Evolutionary conservation across 2,329 filamentous ascomycete species (phyloP), one percentile per base, ranked within the genome.

Genomic region (Chaetothyriales sp.): DNA sequence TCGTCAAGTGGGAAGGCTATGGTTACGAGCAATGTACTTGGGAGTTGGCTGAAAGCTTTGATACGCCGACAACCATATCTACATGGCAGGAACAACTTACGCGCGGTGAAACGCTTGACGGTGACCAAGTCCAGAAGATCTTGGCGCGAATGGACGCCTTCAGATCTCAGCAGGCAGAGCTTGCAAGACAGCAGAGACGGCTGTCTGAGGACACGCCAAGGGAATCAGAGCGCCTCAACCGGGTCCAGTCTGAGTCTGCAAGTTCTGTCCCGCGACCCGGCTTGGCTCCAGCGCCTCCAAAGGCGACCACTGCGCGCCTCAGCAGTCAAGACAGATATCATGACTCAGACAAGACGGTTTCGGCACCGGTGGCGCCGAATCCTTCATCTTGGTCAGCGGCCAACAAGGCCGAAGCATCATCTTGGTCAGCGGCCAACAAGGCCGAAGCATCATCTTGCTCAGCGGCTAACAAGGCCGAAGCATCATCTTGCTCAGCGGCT

Each of bases 1-100:
- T 88, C 1, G 75, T 86, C 19, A 74, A 77, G 54, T 88, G 83
- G 84, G 68, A 71, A 22, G 74, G 70, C 1, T 89, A 82, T 60
- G 69, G 72, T 1, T 55, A 80, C 4, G 64, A 77, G n/a, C 65
- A 76, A 52, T 72, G 73, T 51, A 81, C 77, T 0, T 80, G 74
- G 75, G 74, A 80, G 56, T 73, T 74, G 1, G 61, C 60, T 18
- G 64, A 67, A 1, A 65, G 66, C 46, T 73, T 78, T 53, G 48
- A 58, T 22, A 56, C 60, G 43, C 60, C 63, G 22, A 59, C 68
- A 18, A 69, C 66, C 0, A 60, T 78, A 18, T 43, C 62, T 6
- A 65, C 69, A 1, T 76, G 73, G 44, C 51, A 57, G 19, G 67
- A 65, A 44, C 67, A 68, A 48, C 57, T 56, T 33, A 58, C 59